Evolutionary conservation across 345 rosid species (phyloP).

Genomic region (Syzygium jambos): DNA sequence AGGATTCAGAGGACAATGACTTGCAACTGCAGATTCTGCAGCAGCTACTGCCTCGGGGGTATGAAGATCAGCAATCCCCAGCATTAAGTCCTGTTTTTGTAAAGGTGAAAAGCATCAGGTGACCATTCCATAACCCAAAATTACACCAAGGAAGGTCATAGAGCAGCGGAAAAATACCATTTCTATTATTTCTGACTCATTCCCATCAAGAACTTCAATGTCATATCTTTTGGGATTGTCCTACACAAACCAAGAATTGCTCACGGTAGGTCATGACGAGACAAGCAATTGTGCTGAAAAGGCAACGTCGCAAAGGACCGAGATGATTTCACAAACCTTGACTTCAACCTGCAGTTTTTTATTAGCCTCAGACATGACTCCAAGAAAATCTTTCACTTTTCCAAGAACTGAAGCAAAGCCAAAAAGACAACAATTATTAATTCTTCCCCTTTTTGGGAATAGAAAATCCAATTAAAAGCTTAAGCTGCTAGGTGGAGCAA

Average conservation of each 20-base stretch:
- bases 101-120: background rate
- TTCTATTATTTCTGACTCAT: constrained; percentile 68
- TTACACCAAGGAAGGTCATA: background rate
- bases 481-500: background rate
- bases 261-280: background rate
- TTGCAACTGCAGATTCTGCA: constrained; percentile 61
- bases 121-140: background rate
- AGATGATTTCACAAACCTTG: constrained; percentile 20
- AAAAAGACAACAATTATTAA: background rate
- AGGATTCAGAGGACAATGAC: constrained; percentile 21
- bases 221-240: constrained; percentile 48
- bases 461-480: background rate
- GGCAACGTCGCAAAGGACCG: background rate
- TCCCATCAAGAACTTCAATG: constrained; percentile 63
- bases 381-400: constrained; percentile 62
- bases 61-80: constrained; percentile 86
- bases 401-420: constrained; percentile 38
- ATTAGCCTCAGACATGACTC: constrained; percentile 68
- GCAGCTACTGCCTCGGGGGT: constrained; percentile 78
- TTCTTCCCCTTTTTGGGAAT: background rate
- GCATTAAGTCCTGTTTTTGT: constrained; percentile 60
- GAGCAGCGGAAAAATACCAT: constrained; percentile 32
- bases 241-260: constrained; percentile 9
- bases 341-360: constrained; percentile 48
- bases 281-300: background rate